phyloP scores from a whole-genome alignment of 2,329 filamentous ascomycete species.

The Ophiostoma sp. region DNA sequence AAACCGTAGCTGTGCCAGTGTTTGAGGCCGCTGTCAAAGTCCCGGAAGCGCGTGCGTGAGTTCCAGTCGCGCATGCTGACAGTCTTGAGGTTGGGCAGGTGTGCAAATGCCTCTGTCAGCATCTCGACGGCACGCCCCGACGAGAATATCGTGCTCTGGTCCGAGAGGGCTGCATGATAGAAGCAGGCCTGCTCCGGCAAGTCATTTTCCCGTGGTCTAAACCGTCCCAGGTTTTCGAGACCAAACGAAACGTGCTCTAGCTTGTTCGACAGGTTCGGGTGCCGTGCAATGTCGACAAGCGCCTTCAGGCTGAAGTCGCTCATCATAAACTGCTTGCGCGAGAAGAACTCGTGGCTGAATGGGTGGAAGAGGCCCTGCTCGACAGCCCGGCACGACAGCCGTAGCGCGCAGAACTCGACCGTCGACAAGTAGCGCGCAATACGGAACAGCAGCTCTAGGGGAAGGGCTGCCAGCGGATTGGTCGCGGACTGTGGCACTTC shows the following conservation, averaged over 20 bases:
- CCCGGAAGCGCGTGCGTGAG: constrained; percentile 45
- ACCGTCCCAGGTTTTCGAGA: constrained; percentile 31
- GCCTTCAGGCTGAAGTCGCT: constrained; percentile 51
- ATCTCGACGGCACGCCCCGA: constrained; percentile 48
- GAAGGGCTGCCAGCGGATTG: constrained; percentile 35
- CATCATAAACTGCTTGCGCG: constrained; percentile 61
- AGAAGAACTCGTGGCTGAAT: constrained; percentile 60
- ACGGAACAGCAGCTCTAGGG: constrained; percentile 54
- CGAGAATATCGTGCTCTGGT: constrained; percentile 34
- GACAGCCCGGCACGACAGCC: constrained; percentile 49
- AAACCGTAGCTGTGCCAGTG: constrained; percentile 51
- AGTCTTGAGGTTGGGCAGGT: constrained; percentile 49
- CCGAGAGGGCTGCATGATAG: constrained; percentile 9
- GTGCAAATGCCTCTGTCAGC: constrained; percentile 51
- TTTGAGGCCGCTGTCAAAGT: constrained; percentile 33
- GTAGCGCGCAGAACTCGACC: constrained; percentile 49
- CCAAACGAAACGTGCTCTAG: constrained; percentile 48
- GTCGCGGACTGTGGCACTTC: no score
- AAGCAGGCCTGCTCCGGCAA: not conserved
- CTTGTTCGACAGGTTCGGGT: constrained; percentile 37
- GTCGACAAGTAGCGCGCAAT: constrained; percentile 52
- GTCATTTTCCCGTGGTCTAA: no score
- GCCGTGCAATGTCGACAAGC: constrained; percentile 47
- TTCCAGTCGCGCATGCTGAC: constrained; percentile 57
- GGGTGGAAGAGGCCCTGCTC: constrained; percentile 49